Percentiles rank a stretch among this genome's conserved stretches.
Evolutionary conservation across 179 eudicot genomes (phyloP).

Genomic region (Drosera spatulata): DNA sequence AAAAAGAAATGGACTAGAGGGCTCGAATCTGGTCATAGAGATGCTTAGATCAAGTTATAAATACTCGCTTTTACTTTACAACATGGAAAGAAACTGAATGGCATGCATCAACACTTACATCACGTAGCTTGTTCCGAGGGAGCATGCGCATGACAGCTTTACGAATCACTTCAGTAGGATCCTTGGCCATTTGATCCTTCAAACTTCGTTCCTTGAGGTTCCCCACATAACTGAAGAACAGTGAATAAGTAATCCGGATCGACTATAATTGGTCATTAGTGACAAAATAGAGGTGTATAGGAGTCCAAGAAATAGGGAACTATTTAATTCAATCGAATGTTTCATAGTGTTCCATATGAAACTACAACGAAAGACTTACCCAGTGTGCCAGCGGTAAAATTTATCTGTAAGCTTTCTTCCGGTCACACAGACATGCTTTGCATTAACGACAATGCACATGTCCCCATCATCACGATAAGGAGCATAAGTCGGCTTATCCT

Average conservation of each 20-base stretch:
- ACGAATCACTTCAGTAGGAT: conserved; percentile 95
- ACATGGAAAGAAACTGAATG: too few species aligned
- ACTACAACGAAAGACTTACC: conserved; percentile 29
- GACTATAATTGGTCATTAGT: too few species aligned
- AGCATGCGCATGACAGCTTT: conserved; percentile 98
- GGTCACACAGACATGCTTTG: conserved; percentile 80
- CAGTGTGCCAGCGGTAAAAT: conserved; percentile 84
- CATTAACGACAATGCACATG: conserved; percentile 92
- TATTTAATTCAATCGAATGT: too few species aligned
- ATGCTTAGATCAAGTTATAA: too few species aligned
- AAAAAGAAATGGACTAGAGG: too few species aligned
- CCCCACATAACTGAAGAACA: conserved; percentile 42
- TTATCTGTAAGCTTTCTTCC: conserved; percentile 95
- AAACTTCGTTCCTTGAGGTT: conserved; percentile 85
- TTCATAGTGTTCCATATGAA: too few species aligned
- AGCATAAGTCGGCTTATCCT: conserved; percentile 88
- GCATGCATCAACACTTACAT: conserved; percentile 42
- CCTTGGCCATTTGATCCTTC: conserved; percentile 92
- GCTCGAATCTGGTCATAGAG: too few species aligned
- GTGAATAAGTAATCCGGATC: too few species aligned
- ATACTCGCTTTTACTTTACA: too few species aligned
- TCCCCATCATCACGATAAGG: conserved; percentile 95
- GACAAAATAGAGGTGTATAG: too few species aligned
- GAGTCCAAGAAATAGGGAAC: too few species aligned
- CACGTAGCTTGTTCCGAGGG: conserved; percentile 88